Base-by-base conservation (phyloP, 768 basidiomycete species). In the Mycena olivaceomarginata region DNA sequence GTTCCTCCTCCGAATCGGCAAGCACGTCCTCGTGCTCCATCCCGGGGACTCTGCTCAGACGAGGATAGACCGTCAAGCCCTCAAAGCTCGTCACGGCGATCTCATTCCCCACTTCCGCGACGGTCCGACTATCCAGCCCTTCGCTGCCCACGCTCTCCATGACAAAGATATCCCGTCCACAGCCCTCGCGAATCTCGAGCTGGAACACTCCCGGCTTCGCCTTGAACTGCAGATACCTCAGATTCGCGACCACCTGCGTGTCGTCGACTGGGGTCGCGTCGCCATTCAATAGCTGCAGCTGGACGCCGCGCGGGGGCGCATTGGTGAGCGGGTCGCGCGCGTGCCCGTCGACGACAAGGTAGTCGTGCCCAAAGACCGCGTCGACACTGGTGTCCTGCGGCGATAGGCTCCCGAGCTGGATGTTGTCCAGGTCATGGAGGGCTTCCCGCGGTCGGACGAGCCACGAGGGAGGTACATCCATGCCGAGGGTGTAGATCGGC, bases 181-280 rank as follows among this genome's bases (percentile, higher is more conserved):
- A 89, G 0, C 98, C 98, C 43, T 92, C 89, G 1, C 98, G 91
- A 69, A 99, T 97, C 79, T 94, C 93, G 0, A 99, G 88, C 62
- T 90, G 88, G 87, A 95, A 98, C 0, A 96, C 93, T 1, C 98
- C 98, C 0, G 98, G 98, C 70, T 91, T 95, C 1, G 96, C 94
- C 83, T 97, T 97, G 88, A 99, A 97, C 83, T 99, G 98, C 70
- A 99, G 87, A 85, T 99, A 99, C 2, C 98, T 98, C 7, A 99
- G 88, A 83, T 99, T 99, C 6, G 95, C 97, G 70, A 98, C 96
- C 51, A 99, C 94, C 74, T 93, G 95, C 0, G 98, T 99, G 80
- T 98, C 97, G 9, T 95, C 96, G 16, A 98, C 88, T 6, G 90
- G 86, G 1, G 81, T 81, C 22, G 83, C 81, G 74, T 89, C 87